These are phyloP conservation scores for Parastagonospora nodorum DNA, from an alignment of 2,329 filamentous ascomycete species.

Conservation along the genomic window DNA sequence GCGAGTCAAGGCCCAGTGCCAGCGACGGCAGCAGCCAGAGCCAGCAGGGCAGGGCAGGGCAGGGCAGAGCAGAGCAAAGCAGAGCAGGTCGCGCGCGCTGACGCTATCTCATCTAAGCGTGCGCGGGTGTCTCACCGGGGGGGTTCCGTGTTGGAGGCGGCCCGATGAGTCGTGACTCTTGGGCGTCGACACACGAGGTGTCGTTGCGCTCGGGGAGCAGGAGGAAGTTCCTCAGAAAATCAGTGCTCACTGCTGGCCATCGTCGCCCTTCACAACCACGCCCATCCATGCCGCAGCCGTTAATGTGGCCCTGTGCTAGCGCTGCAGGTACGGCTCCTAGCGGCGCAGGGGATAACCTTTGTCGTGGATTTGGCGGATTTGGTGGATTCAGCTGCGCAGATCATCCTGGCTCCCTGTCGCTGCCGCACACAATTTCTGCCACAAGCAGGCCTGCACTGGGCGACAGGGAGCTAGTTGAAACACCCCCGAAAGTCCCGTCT, in stretches of 20 bases:
- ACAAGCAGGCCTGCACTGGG: constrained; percentile 26
- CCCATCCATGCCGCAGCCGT: constrained; percentile 21
- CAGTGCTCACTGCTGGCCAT: no score
- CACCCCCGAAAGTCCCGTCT: constrained; percentile 45
- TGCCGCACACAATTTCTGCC: constrained; percentile 29
- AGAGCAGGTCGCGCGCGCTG: constrained; percentile 18
- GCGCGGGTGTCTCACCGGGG: not conserved
- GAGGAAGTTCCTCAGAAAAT: no score
- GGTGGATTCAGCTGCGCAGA: constrained; percentile 29
- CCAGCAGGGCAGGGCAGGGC: constrained; percentile 15
- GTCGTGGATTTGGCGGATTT: constrained; percentile 13
- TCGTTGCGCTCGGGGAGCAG: no score
- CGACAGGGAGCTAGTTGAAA: constrained; percentile 43
- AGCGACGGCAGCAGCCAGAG: constrained; percentile 3
- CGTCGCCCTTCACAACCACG: no score
- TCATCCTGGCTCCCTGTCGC: constrained; percentile 34
- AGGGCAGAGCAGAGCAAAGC: constrained; percentile 13
- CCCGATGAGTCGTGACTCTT: not conserved
- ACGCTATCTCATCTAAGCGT: constrained; percentile 38
- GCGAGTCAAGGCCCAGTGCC: constrained; percentile 14
- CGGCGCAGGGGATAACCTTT: constrained; percentile 24
- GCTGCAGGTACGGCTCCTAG: constrained; percentile 30
- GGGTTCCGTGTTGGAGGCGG: not conserved
- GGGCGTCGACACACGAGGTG: not conserved
- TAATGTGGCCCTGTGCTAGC: constrained; percentile 16